A percentile compares a stretch with the other conserved stretches of the same genome.
phyloP scores from a whole-genome alignment of 2,329 filamentous ascomycete species.

The Emydomyces testavorans region DNA sequence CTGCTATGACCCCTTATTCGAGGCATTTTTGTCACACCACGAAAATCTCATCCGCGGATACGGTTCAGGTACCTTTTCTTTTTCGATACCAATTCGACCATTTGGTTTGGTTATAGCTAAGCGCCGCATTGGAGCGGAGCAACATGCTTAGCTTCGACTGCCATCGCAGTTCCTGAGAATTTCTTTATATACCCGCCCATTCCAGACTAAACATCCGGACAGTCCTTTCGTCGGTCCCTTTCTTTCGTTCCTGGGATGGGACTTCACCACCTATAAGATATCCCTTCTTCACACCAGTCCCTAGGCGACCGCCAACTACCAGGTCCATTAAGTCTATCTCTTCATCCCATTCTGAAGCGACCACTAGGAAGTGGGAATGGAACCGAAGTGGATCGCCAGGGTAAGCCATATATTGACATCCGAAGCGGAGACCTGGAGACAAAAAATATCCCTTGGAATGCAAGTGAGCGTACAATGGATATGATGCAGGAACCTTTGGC shows the following conservation, averaged over 20 bases:
- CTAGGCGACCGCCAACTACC: constrained; percentile 73
- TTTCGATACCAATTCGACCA: too few species aligned
- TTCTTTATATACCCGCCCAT: constrained; percentile 76
- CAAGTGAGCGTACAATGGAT: constrained; percentile 68
- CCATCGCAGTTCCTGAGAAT: neutral
- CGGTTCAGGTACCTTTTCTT: too few species aligned
- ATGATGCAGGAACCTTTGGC: constrained; percentile 41
- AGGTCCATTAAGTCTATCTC: constrained; percentile 74
- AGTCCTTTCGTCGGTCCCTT: constrained; percentile 23
- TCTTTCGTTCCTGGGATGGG: constrained; percentile 29
- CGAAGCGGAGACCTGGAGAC: constrained; percentile 85
- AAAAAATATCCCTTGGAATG: constrained; percentile 73
- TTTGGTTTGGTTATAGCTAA: neutral
- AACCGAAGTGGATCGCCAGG: constrained; percentile 90
- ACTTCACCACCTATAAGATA: constrained; percentile 70
- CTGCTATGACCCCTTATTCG: too few species aligned
- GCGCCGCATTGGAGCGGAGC: neutral
- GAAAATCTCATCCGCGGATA: too few species aligned
- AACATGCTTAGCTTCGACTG: too few species aligned
- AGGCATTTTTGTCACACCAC: too few species aligned
- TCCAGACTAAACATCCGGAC: constrained; percentile 74
- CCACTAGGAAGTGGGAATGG: constrained; percentile 85
- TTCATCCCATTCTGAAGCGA: constrained; percentile 77
- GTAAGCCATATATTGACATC: constrained; percentile 88
- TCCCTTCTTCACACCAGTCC: constrained; percentile 92